Base-by-base conservation (phyloP, 1,284 basidiomycete species). In the Naganishia albida region DNA sequence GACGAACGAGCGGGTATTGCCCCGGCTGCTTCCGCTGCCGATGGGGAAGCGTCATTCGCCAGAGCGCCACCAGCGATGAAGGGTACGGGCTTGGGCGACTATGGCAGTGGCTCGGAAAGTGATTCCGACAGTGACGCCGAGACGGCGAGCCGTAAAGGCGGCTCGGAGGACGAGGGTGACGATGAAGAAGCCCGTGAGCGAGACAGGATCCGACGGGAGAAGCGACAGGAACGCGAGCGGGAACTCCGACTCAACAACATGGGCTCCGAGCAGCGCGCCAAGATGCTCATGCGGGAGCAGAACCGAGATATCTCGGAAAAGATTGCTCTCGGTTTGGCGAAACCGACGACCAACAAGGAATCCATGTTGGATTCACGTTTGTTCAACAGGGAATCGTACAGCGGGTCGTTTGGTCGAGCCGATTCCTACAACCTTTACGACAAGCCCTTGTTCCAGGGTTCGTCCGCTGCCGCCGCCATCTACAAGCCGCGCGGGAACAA, bases 251-350 rank as follows among this genome's bases (percentile, higher is more conserved):
- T 99, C 93, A 93, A 86, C 79, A 98, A 98, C 75, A 99, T 99
- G 96, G 96, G 96, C 42, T 87, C 88, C 40, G 96, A 99, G 80
- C 90, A 93, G 77, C 86, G 96, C 7, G 93, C 96, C 26, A 96
- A 96, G 82, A 88, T 92, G 84, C 83, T 99, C 63, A 92, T 94
- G 26, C 86, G 82, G 66, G 91, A 97, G 75, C 93, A 93, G 81
- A 97, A 99, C 77, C 90, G 96, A 72, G 96, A 99, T 75, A 97
- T 99, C 55, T 98, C 95, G 0, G 96, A 99, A 80, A 99, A 99
- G 83, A 89, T 99, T 63, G 96, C 96, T 1, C 85, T 99, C 23
- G 96, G 96, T 40, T 85, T 99, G 48, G 96, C 96, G 50, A 99
- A 99, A 79, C 96, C 96, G 8, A 92, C 94, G 0, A 75, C 91